A percentile compares a stretch with the other conserved stretches of the same genome.
phyloP scores from a whole-genome alignment of 441 rosid genomes.

The Manihot esculenta region DNA sequence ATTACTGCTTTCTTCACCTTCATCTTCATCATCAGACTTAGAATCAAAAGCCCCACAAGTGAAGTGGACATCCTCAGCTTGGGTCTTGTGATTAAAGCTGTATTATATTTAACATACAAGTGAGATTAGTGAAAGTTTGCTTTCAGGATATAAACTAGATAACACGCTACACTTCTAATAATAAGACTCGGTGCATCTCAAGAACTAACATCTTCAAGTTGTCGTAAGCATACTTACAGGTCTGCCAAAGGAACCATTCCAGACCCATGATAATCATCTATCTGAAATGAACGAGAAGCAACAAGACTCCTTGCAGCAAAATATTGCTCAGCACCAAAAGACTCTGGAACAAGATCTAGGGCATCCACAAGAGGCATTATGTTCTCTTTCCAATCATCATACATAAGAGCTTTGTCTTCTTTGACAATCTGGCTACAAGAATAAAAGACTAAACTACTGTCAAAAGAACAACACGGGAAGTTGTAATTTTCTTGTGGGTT shows the following conservation, averaged over 20 bases:
- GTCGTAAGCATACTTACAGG: constrained; percentile 51
- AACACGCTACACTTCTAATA: not conserved
- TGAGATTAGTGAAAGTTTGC: not conserved
- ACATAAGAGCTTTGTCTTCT: constrained; percentile 68
- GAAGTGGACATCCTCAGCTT: constrained; percentile 85
- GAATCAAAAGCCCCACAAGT: constrained; percentile 45
- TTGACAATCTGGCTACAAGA: constrained; percentile 67
- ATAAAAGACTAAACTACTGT: constrained; percentile 16
- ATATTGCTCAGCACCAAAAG: constrained; percentile 59
- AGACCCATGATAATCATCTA: constrained; percentile 75
- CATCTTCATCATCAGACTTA: constrained; percentile 48
- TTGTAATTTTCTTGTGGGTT: not conserved
- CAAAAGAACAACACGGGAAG: not conserved
- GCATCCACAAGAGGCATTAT: constrained; percentile 60
- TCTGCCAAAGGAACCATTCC: constrained; percentile 97
- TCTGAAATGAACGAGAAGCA: constrained; percentile 79
- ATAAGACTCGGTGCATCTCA: not conserved
- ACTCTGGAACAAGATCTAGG: constrained; percentile 29
- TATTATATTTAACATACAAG: constrained; percentile 13
- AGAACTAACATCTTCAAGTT: not conserved
- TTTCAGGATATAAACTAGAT: not conserved
- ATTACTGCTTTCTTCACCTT: constrained; percentile 14
- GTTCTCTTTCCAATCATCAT: constrained; percentile 76
- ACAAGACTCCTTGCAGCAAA: constrained; percentile 68
- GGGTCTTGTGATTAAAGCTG: constrained; percentile 94